Percentiles rank a stretch among this genome's conserved stretches.
These are phyloP conservation scores for Calonectria hongkongensis DNA, from an alignment of 2,329 filamentous ascomycete species.

Conservation along the genomic window DNA sequence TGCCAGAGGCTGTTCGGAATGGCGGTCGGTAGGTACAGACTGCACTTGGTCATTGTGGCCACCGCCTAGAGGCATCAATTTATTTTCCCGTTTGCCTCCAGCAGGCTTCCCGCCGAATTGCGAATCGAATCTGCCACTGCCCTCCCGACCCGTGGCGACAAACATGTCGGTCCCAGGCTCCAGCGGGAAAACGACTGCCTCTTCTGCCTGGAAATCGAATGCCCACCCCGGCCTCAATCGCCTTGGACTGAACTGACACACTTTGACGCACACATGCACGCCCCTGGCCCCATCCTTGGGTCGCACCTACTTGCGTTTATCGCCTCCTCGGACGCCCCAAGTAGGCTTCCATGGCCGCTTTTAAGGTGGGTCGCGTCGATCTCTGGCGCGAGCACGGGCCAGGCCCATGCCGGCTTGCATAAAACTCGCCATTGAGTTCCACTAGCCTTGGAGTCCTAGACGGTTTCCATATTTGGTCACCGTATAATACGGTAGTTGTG, in stretches of 20 bases:
- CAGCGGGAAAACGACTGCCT: constrained; percentile 15
- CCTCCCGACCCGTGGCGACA: neutral
- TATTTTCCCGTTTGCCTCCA: neutral
- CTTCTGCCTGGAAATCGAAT: constrained; percentile 4
- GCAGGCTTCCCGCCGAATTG: neutral
- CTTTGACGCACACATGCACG: constrained; percentile 23
- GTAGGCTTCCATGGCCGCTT: constrained; percentile 32
- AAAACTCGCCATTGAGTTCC: constrained; percentile 22
- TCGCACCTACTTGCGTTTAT: constrained; percentile 37
- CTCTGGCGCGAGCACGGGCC: neutral
- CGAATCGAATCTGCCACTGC: constrained; percentile 1
- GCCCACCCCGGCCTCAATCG: constrained; percentile 11
- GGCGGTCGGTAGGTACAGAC: constrained; percentile 16
- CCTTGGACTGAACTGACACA: constrained; percentile 21
- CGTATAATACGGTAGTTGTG: neutral
- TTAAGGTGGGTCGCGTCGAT: constrained; percentile 21
- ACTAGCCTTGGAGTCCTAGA: constrained; percentile 24
- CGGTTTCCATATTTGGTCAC: constrained; percentile 12
- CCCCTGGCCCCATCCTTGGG: constrained; percentile 33
- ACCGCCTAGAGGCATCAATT: constrained; percentile 11
- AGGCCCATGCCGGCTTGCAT: constrained; percentile 32
- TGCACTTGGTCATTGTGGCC: neutral
- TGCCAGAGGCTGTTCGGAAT: constrained; percentile 10
- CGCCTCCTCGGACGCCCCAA: constrained; percentile 23
- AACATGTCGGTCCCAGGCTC: neutral